Percentiles rank a stretch among this genome's conserved stretches.
phyloP scores from a whole-genome alignment of 345 rosid species.

The Rhizophora apiculata region DNA sequence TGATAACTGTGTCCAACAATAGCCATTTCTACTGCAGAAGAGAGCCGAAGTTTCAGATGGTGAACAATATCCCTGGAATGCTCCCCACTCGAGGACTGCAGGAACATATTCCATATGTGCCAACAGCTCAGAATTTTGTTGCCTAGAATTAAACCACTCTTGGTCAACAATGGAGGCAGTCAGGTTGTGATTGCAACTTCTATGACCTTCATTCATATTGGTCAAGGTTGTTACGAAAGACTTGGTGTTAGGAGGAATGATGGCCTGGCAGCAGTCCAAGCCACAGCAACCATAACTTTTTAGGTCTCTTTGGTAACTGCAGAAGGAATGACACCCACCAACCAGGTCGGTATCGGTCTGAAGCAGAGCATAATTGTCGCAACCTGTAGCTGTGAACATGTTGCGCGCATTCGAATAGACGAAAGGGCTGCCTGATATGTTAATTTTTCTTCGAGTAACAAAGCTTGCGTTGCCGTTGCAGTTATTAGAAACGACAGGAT shows the following conservation, averaged over 20 bases:
- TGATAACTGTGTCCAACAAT: neutral
- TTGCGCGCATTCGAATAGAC: neutral
- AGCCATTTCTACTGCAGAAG: neutral
- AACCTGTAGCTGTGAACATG: slow-evolving; percentile 10
- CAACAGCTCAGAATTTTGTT: neutral
- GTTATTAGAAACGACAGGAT: neutral
- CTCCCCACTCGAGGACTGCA: neutral
- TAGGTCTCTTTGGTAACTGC: neutral
- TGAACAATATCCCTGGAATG: neutral
- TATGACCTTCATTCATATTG: too few species aligned
- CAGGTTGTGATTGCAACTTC: too few species aligned
- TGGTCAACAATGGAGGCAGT: neutral
- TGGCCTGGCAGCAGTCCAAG: slow-evolving; percentile 8
- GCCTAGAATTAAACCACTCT: neutral
- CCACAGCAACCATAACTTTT: slow-evolving; percentile 3
- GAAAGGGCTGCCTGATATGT: slow-evolving; percentile 11
- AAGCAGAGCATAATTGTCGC: slow-evolving; percentile 10
- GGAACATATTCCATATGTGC: neutral
- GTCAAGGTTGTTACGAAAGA: neutral
- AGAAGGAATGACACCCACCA: neutral
- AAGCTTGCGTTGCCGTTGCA: neutral
- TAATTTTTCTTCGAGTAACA: neutral
- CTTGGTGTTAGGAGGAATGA: slow-evolving; percentile 3
- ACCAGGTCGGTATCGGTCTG: neutral
- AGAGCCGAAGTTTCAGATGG: neutral